Conservation (phyloP, 306 rosid species). For the Begonia peltatifolia region DNA sequence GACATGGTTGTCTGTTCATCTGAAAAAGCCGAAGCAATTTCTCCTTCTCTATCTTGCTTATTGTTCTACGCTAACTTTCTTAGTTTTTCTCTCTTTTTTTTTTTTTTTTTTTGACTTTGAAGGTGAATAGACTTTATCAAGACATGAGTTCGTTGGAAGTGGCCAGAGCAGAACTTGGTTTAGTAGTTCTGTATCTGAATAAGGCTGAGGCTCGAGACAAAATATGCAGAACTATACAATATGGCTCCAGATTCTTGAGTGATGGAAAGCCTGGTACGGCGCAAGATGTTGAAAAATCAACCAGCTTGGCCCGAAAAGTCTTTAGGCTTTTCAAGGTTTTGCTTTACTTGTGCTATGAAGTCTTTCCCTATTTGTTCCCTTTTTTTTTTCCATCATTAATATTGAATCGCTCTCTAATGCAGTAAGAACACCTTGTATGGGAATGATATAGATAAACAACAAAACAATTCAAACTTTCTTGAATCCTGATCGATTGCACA, state of each 20-base stretch:
- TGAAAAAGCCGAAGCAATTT: no score
- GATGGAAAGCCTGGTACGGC: slow-evolving; percentile 88
- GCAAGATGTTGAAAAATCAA: slow-evolving; percentile 79
- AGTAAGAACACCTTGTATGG: no score
- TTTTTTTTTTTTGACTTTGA: neutral
- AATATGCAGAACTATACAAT: slow-evolving; percentile 94
- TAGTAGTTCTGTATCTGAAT: slow-evolving; percentile 70
- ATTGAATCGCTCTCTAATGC: no score
- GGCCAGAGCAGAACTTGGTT: slow-evolving; percentile 84
- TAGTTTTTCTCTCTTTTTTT: neutral
- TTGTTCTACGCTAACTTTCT: no score
- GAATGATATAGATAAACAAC: no score
- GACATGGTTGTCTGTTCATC: no score
- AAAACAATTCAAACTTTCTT: no score
- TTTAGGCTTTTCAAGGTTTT: slow-evolving; percentile 90
- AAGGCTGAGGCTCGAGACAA: slow-evolving; percentile 99
- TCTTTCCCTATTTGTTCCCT: no score
- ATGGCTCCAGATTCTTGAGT: slow-evolving; percentile 93
- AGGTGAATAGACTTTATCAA: slow-evolving; percentile 13
- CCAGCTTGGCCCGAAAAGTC: slow-evolving; percentile 94
- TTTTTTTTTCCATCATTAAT: no score
- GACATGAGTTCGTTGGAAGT: slow-evolving; percentile 91
- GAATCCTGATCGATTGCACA: no score
- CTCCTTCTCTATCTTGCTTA: no score
- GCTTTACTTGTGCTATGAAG: no score